Conservation (phyloP, 768 basidiomycete genomes). For the Pleurotus sapidus region DNA sequence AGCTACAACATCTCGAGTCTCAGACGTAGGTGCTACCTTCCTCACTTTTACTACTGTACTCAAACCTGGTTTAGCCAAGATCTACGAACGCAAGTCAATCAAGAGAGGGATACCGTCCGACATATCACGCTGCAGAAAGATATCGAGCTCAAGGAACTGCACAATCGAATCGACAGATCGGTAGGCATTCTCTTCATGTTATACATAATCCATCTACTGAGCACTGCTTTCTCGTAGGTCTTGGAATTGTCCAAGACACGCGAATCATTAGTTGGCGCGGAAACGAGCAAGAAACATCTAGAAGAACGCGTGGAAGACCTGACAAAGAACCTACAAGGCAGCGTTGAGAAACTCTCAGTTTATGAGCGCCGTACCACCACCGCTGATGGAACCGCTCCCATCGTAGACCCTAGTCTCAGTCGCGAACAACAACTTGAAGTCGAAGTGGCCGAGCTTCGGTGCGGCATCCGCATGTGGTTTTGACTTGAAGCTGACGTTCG, state of each 20-base stretch:
- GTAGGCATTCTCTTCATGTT: conserved; percentile 37
- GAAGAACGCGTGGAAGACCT: conserved; percentile 70
- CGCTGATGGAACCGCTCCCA: conserved; percentile 26
- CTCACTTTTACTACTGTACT: background rate
- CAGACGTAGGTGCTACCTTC: conserved; percentile 53
- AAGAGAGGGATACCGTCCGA: conserved; percentile 75
- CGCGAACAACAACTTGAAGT: conserved; percentile 79
- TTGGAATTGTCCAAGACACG: conserved; percentile 67
- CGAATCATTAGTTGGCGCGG: conserved; percentile 66
- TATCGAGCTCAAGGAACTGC: conserved; percentile 74
- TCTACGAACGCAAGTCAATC: conserved; percentile 59
- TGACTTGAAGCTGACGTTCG: background rate
- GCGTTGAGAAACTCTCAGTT: conserved; percentile 81
- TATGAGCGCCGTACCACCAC: conserved; percentile 68
- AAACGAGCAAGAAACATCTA: conserved; percentile 77
- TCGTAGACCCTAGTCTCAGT: conserved; percentile 43
- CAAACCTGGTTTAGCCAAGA: conserved; percentile 59
- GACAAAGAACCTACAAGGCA: conserved; percentile 62
- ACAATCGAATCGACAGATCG: conserved; percentile 64
- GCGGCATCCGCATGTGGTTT: conserved; percentile 14
- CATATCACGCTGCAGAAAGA: conserved; percentile 79
- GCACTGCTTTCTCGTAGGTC: conserved; percentile 34
- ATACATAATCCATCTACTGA: background rate
- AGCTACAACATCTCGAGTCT: conserved; percentile 72
- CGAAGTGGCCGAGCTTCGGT: conserved; percentile 87